These are phyloP conservation scores for Pythium aphanidermatum DNA, from an alignment of 352 stramenopile genomes.

Conservation along the genomic window DNA sequence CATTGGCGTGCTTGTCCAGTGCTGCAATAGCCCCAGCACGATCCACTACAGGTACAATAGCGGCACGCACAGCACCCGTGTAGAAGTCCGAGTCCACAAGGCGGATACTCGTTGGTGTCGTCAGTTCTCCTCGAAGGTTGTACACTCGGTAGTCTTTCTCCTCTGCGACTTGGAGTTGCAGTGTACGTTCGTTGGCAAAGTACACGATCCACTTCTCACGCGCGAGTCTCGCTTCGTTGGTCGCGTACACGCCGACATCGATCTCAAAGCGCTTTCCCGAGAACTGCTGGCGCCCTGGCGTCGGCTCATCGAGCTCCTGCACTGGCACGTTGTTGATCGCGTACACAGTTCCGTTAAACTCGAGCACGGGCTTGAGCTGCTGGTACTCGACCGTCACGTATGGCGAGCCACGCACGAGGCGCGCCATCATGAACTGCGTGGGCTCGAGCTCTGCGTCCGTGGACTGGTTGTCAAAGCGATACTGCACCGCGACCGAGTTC, in stretches of 20 bases:
- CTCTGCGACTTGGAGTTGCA: slow-evolving; percentile 56
- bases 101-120: slow-evolving; percentile 62
- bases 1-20: slow-evolving; percentile 43
- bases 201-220: slow-evolving; percentile 70
- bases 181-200: slow-evolving; percentile 56
- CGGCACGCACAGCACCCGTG: slow-evolving; percentile 45
- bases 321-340: slow-evolving; percentile 47
- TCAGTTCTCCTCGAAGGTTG: slow-evolving; percentile 59
- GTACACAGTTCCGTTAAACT: slow-evolving; percentile 58
- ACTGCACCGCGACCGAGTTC: slow-evolving; percentile 61
- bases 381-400: slow-evolving; percentile 83
- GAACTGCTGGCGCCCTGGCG: slow-evolving; percentile 36
- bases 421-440: slow-evolving; percentile 44
- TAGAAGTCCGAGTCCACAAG: slow-evolving; percentile 65
- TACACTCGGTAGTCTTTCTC: slow-evolving; percentile 65
- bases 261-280: slow-evolving; percentile 61
- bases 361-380: slow-evolving; percentile 54
- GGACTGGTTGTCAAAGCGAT: slow-evolving; percentile 31
- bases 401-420: slow-evolving; percentile 59
- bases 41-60: slow-evolving; percentile 41
- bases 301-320: slow-evolving; percentile 18
- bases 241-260: slow-evolving; percentile 58
- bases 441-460: slow-evolving; percentile 7
- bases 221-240: slow-evolving; percentile 17
- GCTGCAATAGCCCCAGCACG: slow-evolving; percentile 13